Conservation (phyloP, 192 early-diverging fungal species). For the Coemansia sp. region DNA sequence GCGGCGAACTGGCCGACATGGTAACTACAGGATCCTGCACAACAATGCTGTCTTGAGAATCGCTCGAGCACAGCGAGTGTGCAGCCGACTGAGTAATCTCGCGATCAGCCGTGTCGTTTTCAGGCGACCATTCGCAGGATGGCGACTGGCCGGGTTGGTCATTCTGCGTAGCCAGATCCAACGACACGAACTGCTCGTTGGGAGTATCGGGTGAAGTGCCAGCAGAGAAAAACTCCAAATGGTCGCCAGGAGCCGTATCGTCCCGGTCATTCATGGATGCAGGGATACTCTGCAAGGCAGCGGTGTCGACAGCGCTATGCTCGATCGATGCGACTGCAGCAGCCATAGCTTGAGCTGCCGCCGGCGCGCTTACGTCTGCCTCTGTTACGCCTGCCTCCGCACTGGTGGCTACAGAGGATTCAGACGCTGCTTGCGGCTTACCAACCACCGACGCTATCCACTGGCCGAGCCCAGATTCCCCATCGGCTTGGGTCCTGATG, state of each 20-base stretch:
- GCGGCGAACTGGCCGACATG: background rate
- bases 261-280: background rate
- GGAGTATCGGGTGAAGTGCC: slow-evolving; percentile 9
- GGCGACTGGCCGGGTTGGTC: too few species aligned
- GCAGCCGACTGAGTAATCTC: too few species aligned
- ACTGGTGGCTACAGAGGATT: background rate
- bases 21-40: slow-evolving; percentile 11
- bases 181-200: background rate
- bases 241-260: background rate
- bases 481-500: slow-evolving; percentile 26
- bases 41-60: slow-evolving; percentile 16
- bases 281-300: too few species aligned
- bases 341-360: background rate
- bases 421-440: background rate
- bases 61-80: background rate
- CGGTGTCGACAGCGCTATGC: too few species aligned
- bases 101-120: too few species aligned
- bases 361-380: background rate
- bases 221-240: slow-evolving; percentile 17
- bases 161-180: background rate
- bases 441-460: slow-evolving; percentile 33
- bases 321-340: too few species aligned
- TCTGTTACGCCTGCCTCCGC: too few species aligned
- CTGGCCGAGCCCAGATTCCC: slow-evolving; percentile 30
- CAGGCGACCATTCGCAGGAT: too few species aligned